Evolutionary conservation across 2,329 filamentous ascomycete species (phyloP).

Genomic region (Aspergillus neotritici): DNA sequence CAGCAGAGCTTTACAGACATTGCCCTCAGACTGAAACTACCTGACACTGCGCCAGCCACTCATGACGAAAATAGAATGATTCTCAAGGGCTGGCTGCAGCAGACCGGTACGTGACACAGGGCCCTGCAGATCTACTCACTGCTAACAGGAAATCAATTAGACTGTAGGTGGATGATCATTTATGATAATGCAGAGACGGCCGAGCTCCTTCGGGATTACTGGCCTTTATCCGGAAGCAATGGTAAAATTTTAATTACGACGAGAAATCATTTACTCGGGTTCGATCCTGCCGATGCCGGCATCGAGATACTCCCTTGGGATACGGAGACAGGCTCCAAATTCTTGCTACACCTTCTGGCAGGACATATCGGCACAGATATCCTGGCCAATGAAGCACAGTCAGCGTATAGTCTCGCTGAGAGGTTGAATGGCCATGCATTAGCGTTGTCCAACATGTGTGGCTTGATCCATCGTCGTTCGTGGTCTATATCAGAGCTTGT

Average conservation of each 20-base stretch:
- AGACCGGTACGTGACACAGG: background rate
- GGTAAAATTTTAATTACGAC: background rate
- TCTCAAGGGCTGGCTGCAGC: constrained; percentile 2
- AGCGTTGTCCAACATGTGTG: constrained; percentile 2
- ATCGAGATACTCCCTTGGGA: constrained; percentile 3
- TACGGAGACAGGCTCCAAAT: constrained; percentile 1
- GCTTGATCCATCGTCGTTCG: constrained; percentile 2
- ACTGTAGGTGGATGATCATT: constrained; percentile 1
- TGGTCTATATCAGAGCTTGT: constrained; percentile 4
- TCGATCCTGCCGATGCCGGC: background rate
- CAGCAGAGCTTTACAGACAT: constrained; percentile 4
- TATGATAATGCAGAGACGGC: constrained; percentile 2
- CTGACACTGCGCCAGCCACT: background rate
- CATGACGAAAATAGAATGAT: constrained; percentile 1
- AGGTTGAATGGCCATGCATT: constrained; percentile 2
- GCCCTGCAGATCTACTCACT: background rate
- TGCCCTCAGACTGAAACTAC: constrained; percentile 4
- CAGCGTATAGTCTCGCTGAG: background rate
- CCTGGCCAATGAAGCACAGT: background rate
- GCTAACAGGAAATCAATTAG: background rate
- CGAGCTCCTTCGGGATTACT: background rate
- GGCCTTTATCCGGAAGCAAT: background rate
- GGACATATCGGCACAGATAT: background rate
- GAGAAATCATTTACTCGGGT: constrained; percentile 2
- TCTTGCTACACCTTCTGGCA: constrained; percentile 2